Base-by-base conservation (phyloP, 164 flowering plant species). In the Nymphaea thermarum region DNA sequence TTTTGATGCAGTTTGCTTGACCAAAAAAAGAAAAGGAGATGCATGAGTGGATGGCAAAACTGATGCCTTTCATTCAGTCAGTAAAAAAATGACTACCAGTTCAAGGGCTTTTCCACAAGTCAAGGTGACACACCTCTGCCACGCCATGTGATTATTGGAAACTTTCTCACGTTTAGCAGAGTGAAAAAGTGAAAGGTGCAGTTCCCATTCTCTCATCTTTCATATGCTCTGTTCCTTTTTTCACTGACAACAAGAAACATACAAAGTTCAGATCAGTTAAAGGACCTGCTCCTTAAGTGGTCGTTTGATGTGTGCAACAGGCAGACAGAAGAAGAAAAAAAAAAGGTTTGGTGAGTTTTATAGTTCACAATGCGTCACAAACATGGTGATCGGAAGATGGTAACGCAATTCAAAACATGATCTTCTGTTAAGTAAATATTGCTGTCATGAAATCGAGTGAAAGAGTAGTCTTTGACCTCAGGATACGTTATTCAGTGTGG, bases 251-350 rank as follows among this genome's bases (percentile, higher is more conserved):
- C 7, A 47, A 47, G 55, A 47, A 5, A 6, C 12, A 12, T 47
- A 11, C 62, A 10, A 42, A 67, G 43, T 6, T 70, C 42, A 70
- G 68, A 2, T 44, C 57, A 18, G 44, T 75, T 12, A 70, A 75
- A 62, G 72, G 67, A 63, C 72, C 75, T 59, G 18, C 45, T 57
- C 11, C 36, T 25, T 25, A 25, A 25, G 36, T 25, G 36, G 36
- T 25, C 36, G 36, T 25, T 25, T 25, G n/a, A n/a, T n/a, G n/a
- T n/a, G n/a, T n/a, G n/a, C n/a, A 25, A 25, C 36, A 25, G 36
- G 36, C 36, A 25, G 36, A 25, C 1, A 25, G 36, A 25, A 25
- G 36, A 25, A 25, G 36, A 25, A 25, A 25, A 25, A 25, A 25
- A 25, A 25, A 25, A 25, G 36, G 36, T 25, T 25, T 25, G 36